These are phyloP conservation scores for Madurella mycetomatis DNA, from an alignment of 2,329 filamentous ascomycete genomes.

Conservation along the genomic window DNA sequence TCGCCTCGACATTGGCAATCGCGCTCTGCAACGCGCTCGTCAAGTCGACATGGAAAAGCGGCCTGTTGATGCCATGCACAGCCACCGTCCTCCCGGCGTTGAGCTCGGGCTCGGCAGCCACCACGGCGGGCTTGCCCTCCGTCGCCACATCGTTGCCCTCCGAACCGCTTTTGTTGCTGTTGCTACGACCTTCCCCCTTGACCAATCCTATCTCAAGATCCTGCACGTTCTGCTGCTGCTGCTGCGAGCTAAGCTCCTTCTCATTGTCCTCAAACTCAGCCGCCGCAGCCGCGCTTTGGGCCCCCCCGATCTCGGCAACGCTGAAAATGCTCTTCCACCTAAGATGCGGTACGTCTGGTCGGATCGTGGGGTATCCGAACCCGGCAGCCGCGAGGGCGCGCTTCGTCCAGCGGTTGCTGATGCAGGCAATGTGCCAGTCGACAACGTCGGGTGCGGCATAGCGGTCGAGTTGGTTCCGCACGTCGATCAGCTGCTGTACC, in stretches of 20 bases:
- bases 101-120: constrained; percentile 20
- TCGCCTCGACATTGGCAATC: constrained; percentile 68
- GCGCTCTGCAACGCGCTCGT: constrained; percentile 85
- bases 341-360: constrained; percentile 48
- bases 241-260: constrained; percentile 31
- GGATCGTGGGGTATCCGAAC: constrained; percentile 73
- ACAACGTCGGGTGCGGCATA: constrained; percentile 77
- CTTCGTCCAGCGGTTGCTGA: constrained; percentile 94
- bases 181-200: not conserved
- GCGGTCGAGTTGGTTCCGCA: constrained; percentile 86
- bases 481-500: constrained; percentile 86
- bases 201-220: constrained; percentile 7
- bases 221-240: constrained; percentile 11
- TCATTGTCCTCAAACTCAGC: constrained; percentile 63
- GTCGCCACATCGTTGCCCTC: constrained; percentile 13
- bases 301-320: constrained; percentile 76
- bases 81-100: constrained; percentile 45
- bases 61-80: constrained; percentile 81
- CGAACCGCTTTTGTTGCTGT: constrained; percentile 1
- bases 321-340: constrained; percentile 95
- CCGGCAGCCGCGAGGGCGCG: constrained; percentile 80
- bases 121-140: not conserved
- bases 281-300: constrained; percentile 61
- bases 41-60: constrained; percentile 90
- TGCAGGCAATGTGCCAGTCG: constrained; percentile 93